These are phyloP conservation scores for Tulasnella sp. DNA, from an alignment of 768 basidiomycete genomes.

Conservation along the genomic window DNA sequence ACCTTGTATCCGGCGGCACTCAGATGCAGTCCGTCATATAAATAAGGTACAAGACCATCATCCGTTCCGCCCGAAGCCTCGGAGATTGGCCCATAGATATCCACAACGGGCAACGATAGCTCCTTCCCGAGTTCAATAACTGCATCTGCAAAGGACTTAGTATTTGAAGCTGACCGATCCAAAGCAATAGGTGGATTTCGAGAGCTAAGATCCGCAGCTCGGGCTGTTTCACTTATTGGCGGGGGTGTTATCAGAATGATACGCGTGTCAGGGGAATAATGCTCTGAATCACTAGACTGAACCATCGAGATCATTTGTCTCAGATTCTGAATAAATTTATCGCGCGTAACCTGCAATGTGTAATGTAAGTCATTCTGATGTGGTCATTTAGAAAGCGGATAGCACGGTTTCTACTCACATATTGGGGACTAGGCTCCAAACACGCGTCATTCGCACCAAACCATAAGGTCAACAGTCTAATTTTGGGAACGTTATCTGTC, in stretches of 20 bases:
- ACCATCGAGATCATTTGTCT: slow-evolving; percentile 47
- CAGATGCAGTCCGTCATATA: slow-evolving; percentile 72
- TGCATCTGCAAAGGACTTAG: slow-evolving; percentile 56
- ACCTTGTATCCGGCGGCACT: slow-evolving; percentile 63
- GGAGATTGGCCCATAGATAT: slow-evolving; percentile 65
- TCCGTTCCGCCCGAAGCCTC: slow-evolving; percentile 55
- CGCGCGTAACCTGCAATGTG: slow-evolving; percentile 32
- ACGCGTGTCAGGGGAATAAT: slow-evolving; percentile 57
- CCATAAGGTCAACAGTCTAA: slow-evolving; percentile 75
- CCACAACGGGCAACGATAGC: slow-evolving; percentile 48
- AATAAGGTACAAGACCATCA: slow-evolving; percentile 36
- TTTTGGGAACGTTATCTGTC: slow-evolving; percentile 35
- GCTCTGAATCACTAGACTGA: slow-evolving; percentile 44
- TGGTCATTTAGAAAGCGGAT: not conserved
- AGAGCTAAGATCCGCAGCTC: slow-evolving; percentile 37
- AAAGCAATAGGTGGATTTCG: slow-evolving; percentile 38
- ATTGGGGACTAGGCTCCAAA: slow-evolving; percentile 49
- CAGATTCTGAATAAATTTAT: slow-evolving; percentile 52
- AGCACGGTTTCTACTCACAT: slow-evolving; percentile 33
- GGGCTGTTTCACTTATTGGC: slow-evolving; percentile 56
- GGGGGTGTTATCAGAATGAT: slow-evolving; percentile 78
- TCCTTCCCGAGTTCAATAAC: slow-evolving; percentile 47
- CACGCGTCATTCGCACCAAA: slow-evolving; percentile 79
- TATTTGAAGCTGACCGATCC: slow-evolving; percentile 50
- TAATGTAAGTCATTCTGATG: not conserved